Evolutionary conservation across 106 monocot genomes (phyloP), one percentile per base, ranked within the genome.

Genomic region (Amphibolis antarctica): DNA sequence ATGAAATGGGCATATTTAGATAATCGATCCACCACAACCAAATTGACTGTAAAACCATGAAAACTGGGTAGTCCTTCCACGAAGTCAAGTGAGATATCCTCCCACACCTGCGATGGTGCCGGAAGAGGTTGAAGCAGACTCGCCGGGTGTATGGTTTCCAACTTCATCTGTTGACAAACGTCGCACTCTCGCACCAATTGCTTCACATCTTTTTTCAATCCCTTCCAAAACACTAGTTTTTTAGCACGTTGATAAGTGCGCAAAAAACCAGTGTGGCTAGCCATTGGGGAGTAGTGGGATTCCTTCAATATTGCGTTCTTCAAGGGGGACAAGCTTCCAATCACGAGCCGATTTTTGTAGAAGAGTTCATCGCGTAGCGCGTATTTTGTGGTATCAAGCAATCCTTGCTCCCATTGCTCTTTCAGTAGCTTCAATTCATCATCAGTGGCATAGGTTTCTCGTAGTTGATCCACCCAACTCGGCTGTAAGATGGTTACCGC

Each of bases 1-100:
- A 61, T 3, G 18, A 71, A 66, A 44, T 76, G 57, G 4, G 44
- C 42, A 12, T 49, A 64, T 12, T 70, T 76, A 0, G 57, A 46
- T 1, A 66, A 21, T 0, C 71, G 10, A 44, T 68, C 42, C 0
- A 77, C 60, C 0, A 77, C 47, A 2, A 77, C 52, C 44, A 60
- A 50, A 19, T 66, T 61, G 1, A 43, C 4, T 0, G n/a, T 26
- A 21, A 51, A 6, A 4, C 51, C 47, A n/a, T n/a, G 12, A 42
- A 21, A 3, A 50, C 51, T 10, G 59, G 60, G 66, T 0, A 77
- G 20, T 0, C n/a, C 53, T 3, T 65, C 53, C 11, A 71, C 46
- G 19, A 71, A 71, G 30, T 77, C 66, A 26, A 77, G 64, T 3
- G 60, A 51, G 0, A 70, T 4, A 7, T 76, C 70, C 9, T 29